These are phyloP conservation scores for Candida insectorum DNA, from an alignment of 805 yeast genomes.

Conservation along the genomic window DNA sequence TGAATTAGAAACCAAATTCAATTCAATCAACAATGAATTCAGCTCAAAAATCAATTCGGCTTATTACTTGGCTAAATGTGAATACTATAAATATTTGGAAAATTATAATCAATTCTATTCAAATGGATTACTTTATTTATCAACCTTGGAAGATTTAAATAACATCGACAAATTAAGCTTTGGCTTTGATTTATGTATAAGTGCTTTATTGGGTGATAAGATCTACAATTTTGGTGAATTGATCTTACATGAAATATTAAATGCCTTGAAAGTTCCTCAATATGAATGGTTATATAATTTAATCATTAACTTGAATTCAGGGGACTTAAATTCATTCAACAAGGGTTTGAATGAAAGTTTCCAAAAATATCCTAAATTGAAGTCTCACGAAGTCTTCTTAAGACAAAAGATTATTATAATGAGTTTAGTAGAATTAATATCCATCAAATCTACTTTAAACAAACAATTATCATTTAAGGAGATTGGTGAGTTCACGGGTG, in stretches of 20 bases:
- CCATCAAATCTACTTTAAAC: conserved; percentile 67
- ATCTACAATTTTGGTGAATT: conserved; percentile 96
- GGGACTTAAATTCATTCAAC: conserved; percentile 70
- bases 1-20: conserved; percentile 43
- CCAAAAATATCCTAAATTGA: conserved; percentile 50
- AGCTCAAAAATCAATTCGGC: conserved; percentile 70
- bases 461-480: conserved; percentile 71
- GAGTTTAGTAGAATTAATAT: conserved; percentile 86
- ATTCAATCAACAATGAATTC: conserved; percentile 26
- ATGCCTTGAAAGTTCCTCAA: conserved; percentile 38
- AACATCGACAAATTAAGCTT: conserved; percentile 42
- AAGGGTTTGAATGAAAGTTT: conserved; percentile 38
- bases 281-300: conserved; percentile 72
- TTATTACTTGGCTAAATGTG: conserved; percentile 76
- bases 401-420: conserved; percentile 89
- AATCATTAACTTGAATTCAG: conserved; percentile 68
- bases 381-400: conserved; percentile 59
- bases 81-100: conserved; percentile 65
- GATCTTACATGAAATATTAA: conserved; percentile 80
- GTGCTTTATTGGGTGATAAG: conserved; percentile 87
- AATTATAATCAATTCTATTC: conserved; percentile 82
- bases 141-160: conserved; percentile 42
- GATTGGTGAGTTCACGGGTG: conserved; percentile 65
- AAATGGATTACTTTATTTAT: conserved; percentile 73
- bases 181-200: conserved; percentile 69